Evolutionary conservation across 768 basidiomycete species (phyloP), one percentile per base, ranked within the genome.

Genomic region (Psilocybe azurescens): DNA sequence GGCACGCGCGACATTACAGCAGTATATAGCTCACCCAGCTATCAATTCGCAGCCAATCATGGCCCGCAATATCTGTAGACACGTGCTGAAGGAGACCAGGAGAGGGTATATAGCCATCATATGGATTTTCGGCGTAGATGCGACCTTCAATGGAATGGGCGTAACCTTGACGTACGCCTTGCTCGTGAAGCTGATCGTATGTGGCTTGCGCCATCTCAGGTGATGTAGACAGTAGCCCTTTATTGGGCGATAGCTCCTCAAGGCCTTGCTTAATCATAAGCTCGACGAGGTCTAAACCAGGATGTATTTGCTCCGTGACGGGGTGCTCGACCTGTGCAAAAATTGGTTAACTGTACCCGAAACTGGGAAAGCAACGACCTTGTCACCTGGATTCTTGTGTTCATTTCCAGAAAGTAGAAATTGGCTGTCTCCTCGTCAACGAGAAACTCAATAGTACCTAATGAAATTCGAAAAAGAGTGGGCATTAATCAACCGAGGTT

Each of bases 361-460:
- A 29, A 30, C 44, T 10, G 16, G 1, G 36, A 9, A 8, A 56
- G 10, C 20, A 24, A 57, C 50, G 63, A 38, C 62, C 32, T 56
- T 63, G 29, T 32, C 56, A 79, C 86, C 68, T 88, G 87, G 49
- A 89, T 82, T 8, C 88, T 79, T 0, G 87, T 86, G 63, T 91
- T 90, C 84, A 90, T 86, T 70, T 91, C 89, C 11, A 91, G 77
- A 62, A 90, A 91, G 75, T 79, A 89, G 73, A 88, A 89, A 1
- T 77, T 67, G 0, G 78, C 81, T 0, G 83, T 83, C 0, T 73
- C 58, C 48, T 86, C 79, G 63, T 87, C 82, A 5, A 88, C 84
- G 5, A 90, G 75, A 69, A 87, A 90, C 67, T 91, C 90, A 14
- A 90, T 82, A 0, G 88, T 90, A 3, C 88, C 89, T 83, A n/a